These are phyloP conservation scores for Pythium brassicae DNA, from an alignment of 352 stramenopile genomes.

Conservation along the genomic window DNA sequence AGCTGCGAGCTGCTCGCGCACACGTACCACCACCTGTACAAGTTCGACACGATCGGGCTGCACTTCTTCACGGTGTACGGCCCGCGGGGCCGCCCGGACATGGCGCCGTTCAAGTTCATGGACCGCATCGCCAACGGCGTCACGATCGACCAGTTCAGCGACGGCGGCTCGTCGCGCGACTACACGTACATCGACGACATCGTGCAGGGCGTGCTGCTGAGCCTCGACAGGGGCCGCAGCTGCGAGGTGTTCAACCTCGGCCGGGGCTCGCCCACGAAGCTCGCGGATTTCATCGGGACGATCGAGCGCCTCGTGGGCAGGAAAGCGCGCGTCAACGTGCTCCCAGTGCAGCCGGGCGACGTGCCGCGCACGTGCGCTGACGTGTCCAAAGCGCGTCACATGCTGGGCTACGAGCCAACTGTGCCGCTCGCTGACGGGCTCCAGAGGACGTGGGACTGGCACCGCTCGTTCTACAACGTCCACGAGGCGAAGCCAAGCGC, in stretches of 20 bases:
- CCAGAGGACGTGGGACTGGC: background rate
- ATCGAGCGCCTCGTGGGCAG: conserved; percentile 93
- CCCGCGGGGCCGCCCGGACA: conserved; percentile 93
- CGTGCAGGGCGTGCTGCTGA: conserved; percentile 91
- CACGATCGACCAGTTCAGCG: conserved; percentile 96
- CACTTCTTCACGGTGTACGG: conserved; percentile 99
- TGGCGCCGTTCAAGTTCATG: conserved; percentile 13
- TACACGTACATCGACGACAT: conserved; percentile 99
- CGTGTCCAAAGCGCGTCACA: conserved; percentile 87
- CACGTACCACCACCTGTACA: conserved; percentile 97
- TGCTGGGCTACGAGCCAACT: background rate
- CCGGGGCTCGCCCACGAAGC: conserved; percentile 87
- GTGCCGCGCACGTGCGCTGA: conserved; percentile 95
- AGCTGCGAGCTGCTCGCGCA: conserved; percentile 95
- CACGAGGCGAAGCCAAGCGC: no score
- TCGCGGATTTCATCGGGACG: conserved; percentile 94
- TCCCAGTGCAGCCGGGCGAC: conserved; percentile 95
- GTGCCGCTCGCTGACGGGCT: background rate
- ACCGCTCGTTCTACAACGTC: background rate
- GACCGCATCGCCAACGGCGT: conserved; percentile 42
- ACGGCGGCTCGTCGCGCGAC: conserved; percentile 92
- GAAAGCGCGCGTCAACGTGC: conserved; percentile 91
- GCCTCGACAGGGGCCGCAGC: conserved; percentile 55
- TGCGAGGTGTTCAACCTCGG: conserved; percentile 98
- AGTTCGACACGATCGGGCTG: conserved; percentile 92